Evolutionary conservation across 192 early-diverging fungal genomes (phyloP).

Genomic region (Backusella australiensis): DNA sequence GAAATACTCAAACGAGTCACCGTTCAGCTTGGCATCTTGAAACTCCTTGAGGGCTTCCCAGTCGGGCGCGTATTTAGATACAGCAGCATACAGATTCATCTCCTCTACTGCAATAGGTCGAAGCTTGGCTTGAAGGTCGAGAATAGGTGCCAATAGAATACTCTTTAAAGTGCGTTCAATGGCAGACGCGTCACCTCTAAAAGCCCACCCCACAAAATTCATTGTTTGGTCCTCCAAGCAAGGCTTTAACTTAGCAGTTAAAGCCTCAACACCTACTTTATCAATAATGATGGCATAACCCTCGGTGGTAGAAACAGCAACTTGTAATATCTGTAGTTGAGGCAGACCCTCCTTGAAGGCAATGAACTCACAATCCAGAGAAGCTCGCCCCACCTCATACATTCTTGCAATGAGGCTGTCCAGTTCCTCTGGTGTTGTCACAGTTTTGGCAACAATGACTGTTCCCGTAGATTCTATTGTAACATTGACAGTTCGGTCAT

Average conservation of each 20-base stretch:
- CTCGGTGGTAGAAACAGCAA: constrained; percentile 15
- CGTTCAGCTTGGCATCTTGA: constrained; percentile 15
- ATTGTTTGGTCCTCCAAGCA: background rate
- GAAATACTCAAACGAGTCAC: constrained; percentile 5
- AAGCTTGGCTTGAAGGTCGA: constrained; percentile 31
- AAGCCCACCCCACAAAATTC: constrained; percentile 28
- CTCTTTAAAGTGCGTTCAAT: constrained; percentile 23
- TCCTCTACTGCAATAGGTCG: constrained; percentile 1
- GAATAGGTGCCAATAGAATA: background rate
- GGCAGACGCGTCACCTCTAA: constrained; percentile 26
- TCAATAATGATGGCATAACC: constrained; percentile 30
- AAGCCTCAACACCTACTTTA: background rate
- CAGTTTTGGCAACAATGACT: background rate
- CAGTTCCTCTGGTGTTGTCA: background rate
- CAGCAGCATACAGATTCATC: constrained; percentile 22
- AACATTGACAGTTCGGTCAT: background rate
- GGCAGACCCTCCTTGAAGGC: constrained; percentile 17
- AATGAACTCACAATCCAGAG: constrained; percentile 36
- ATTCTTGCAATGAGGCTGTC: background rate
- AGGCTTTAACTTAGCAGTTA: background rate
- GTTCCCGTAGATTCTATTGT: background rate
- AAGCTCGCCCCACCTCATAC: background rate
- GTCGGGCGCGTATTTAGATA: constrained; percentile 8
- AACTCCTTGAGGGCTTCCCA: constrained; percentile 28
- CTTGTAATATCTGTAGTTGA: constrained; percentile 29